A percentile compares a stretch with the other conserved stretches of the same genome.
These are phyloP conservation scores for Scleromitrula shiraiana DNA, from an alignment of 2,329 filamentous ascomycete genomes.

Conservation along the genomic window DNA sequence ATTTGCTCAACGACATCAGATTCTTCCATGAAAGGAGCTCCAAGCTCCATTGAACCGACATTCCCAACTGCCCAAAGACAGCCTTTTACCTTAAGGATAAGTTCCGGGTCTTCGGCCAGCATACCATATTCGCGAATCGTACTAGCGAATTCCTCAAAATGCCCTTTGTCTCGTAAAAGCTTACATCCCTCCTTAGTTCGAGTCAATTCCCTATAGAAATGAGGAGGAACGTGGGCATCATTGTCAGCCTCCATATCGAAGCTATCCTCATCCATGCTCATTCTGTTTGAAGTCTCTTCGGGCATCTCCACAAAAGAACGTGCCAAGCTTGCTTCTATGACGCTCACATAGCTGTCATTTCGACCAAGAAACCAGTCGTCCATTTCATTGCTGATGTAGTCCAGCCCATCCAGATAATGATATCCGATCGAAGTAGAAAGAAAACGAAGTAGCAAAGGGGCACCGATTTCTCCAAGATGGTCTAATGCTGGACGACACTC, in stretches of 20 bases:
- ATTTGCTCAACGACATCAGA: slow-evolving; percentile 83
- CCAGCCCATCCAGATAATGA: slow-evolving; percentile 90
- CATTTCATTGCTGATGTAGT: slow-evolving; percentile 99
- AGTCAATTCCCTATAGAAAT: slow-evolving; percentile 94
- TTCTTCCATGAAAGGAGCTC: slow-evolving; percentile 86
- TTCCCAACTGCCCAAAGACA: slow-evolving; percentile 98
- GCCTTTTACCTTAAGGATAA: slow-evolving; percentile 88
- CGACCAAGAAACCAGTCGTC: slow-evolving; percentile 98
- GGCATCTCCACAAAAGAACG: slow-evolving; percentile 58
- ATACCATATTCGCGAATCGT: slow-evolving; percentile 85
- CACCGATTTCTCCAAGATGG: slow-evolving; percentile 92
- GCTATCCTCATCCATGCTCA: slow-evolving; percentile 34
- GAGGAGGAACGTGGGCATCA: slow-evolving; percentile 64
- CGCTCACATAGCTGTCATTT: slow-evolving; percentile 89
- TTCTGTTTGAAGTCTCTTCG: slow-evolving; percentile 32
- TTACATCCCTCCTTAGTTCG: slow-evolving; percentile 88
- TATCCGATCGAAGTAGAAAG: slow-evolving; percentile 94
- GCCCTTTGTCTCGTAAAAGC: slow-evolving; percentile 82
- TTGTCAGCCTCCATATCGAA: slow-evolving; percentile 38
- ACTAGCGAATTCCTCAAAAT: slow-evolving; percentile 86
- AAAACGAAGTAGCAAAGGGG: slow-evolving; percentile 84
- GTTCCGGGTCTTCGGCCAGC: slow-evolving; percentile 76
- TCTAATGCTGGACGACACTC: slow-evolving; percentile 91
- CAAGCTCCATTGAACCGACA: slow-evolving; percentile 95
- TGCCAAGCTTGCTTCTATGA: slow-evolving; percentile 93